Evolutionary conservation across 768 basidiomycete species (phyloP).

Genomic region (Kwoniella bestiolae): DNA sequence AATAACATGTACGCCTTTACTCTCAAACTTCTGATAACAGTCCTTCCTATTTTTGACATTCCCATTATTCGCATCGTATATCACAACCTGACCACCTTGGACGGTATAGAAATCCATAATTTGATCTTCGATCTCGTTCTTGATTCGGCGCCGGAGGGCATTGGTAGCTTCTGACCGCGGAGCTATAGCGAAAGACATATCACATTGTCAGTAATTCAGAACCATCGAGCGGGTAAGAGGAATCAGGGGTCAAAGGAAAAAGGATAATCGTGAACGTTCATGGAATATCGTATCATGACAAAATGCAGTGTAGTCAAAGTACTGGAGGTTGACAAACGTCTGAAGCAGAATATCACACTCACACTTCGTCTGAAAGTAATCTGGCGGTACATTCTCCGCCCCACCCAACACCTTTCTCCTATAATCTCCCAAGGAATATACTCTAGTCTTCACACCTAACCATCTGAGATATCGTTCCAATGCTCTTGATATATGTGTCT

Average conservation of each 20-base stretch:
- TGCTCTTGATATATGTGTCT: constrained; percentile 94
- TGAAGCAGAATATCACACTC: too few species aligned
- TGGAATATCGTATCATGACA: too few species aligned
- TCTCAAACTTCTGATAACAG: constrained; percentile 82
- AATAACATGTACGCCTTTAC: constrained; percentile 86
- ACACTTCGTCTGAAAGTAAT: constrained; percentile 86
- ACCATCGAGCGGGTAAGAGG: too few species aligned
- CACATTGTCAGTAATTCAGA: neutral
- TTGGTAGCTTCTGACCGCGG: constrained; percentile 75
- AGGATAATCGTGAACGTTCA: too few species aligned
- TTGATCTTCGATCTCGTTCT: constrained; percentile 80
- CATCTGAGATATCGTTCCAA: constrained; percentile 96
- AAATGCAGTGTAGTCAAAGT: neutral
- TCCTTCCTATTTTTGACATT: constrained; percentile 68
- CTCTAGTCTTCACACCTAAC: constrained; percentile 95
- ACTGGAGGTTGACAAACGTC: too few species aligned
- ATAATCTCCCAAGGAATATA: constrained; percentile 94
- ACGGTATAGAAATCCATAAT: constrained; percentile 85
- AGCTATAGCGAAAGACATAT: constrained; percentile 57
- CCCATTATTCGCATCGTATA: constrained; percentile 98
- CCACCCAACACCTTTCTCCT: constrained; percentile 86
- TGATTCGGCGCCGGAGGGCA: constrained; percentile 72
- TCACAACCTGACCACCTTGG: constrained; percentile 86
- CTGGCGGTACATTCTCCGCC: constrained; percentile 81
- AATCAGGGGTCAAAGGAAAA: neutral